Base-by-base conservation (phyloP, 176 grass and related monocot genomes). In the Olyra latifolia region DNA sequence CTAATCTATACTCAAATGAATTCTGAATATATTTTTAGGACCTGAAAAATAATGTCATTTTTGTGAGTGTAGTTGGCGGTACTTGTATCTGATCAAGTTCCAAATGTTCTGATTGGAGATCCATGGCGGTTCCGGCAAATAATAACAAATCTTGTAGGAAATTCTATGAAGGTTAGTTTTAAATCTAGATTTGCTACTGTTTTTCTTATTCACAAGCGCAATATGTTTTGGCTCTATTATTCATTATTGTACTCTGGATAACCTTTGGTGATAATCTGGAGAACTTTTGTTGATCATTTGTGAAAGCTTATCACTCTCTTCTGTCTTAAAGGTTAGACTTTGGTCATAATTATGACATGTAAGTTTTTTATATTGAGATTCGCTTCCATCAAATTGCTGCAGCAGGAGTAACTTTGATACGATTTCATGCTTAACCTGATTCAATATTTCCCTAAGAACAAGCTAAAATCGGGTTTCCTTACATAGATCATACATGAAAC, bases 111-210 rank as follows among this genome's bases (percentile, higher is more conserved):
- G 22, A 76, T 91, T 69, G 93, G 93, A 27, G 93, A 95, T 66
- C 89, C 89, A 8, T 85, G 84, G 74, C 56, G 87, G 47, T 89
- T 95, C 72, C 80, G 93, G 61, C 93, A 95, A 76, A 91, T 95
- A 23, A 87, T 91, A 69, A 91, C 84, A 71, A 95, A 95, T 84
- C 89, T 95, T 77, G 89, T 91, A 66, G 92, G 92, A 71, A 95
- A 95, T 72, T 95, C 92, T 10, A 83, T 89, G 83, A 95, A 95
- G 92, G 92, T 95, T 76, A 79, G 77, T 66, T 80, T 71, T 75
- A 67, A 73, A 66, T 78, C 32, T 66, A 41, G 29, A 44, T 40
- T 63, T 12, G 54, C 23, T 62, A 59, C 41, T 48, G 23, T 85
- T 55, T 4, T 58, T 47, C 40, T 49, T 57, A 38, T 4, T 63